Evolutionary conservation across 2,329 filamentous ascomycete species (phyloP).

Genomic region (Zasmidium angulare): DNA sequence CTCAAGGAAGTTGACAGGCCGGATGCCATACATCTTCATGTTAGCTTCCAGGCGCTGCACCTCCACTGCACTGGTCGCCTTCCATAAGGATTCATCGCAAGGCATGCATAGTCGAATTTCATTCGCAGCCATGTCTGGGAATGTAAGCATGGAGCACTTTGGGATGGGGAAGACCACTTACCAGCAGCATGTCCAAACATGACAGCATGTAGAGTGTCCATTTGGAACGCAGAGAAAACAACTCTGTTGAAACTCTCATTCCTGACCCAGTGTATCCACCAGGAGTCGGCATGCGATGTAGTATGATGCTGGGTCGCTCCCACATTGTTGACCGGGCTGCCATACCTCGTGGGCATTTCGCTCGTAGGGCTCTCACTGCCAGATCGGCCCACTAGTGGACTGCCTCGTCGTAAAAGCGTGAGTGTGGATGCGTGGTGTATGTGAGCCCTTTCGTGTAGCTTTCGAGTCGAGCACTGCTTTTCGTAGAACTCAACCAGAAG

Average conservation of each 20-base stretch:
- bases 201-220: constrained; percentile 89
- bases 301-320: not conserved
- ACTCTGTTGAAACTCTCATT: constrained; percentile 84
- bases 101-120: constrained; percentile 88
- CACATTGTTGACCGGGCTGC: constrained; percentile 9
- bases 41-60: constrained; percentile 79
- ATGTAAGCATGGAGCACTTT: not conserved
- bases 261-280: constrained; percentile 92
- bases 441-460: too few relatives aligned
- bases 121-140: constrained; percentile 84
- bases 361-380: constrained; percentile 81
- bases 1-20: constrained; percentile 82
- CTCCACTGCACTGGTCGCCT: constrained; percentile 78
- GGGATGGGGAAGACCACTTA: constrained; percentile 34
- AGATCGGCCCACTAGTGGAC: constrained; percentile 81
- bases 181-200: constrained; percentile 81
- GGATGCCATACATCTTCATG: constrained; percentile 74
- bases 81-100: constrained; percentile 89
- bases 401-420: constrained; percentile 86
- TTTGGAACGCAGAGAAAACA: constrained; percentile 87
- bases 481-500: constrained; percentile 87
- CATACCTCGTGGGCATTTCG: constrained; percentile 20
- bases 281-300: constrained; percentile 36
- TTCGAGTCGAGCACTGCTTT: constrained; percentile 82
- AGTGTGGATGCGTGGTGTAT: constrained; percentile 85